Evolutionary conservation across 192 early-diverging fungal genomes (phyloP), one percentile per base, ranked within the genome.

Genomic region (Coemansia sp.): DNA sequence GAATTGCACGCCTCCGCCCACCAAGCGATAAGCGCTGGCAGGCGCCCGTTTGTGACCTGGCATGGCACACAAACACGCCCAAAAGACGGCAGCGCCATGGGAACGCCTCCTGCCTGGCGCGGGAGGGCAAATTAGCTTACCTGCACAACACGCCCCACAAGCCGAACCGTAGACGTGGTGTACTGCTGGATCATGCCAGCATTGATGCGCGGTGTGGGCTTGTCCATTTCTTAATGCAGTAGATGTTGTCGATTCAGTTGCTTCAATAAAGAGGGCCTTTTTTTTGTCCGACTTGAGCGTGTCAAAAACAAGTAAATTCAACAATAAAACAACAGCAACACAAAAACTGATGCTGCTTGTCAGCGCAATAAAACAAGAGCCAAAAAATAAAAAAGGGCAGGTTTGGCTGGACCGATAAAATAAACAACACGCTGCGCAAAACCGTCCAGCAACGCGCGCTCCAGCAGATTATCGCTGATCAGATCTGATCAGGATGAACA

Each of bases 181-280:
- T 64, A 62, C 57, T 66, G 66, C 56, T 62, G 60, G 47, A 81
- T 64, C 83, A 82, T 81, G 23, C 68, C 68, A 51, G 83, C 79
- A 69, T 82, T 84, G 74, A 82, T 63, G 51, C 83, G 79, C 20
- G 73, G 62, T 15, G 83, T 84, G 36, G 72, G 77, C 66, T 80
- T 80, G 60, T 80, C 71, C 77, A 80, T 79, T 51, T 40, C n/a
- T 43, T 60, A 18, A 28, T 45, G 60, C 11, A 46, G 37, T 46
- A 47, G 55, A n/a, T 43, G 41, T 46, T 47, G 7, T 21, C 17
- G 40, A 40, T 6, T 34, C 18, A 10, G n/a, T 15, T 34, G 30
- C 31, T 16, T 49, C 26, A 14, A 30, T 16, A 10, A 34, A 34
- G 32, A 34, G 32, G 32, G 32, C 7, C 1, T 34, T 34, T 34